Evolutionary conservation across 192 early-diverging fungal species (phyloP).

Genomic region (Linnemannia elongata): DNA sequence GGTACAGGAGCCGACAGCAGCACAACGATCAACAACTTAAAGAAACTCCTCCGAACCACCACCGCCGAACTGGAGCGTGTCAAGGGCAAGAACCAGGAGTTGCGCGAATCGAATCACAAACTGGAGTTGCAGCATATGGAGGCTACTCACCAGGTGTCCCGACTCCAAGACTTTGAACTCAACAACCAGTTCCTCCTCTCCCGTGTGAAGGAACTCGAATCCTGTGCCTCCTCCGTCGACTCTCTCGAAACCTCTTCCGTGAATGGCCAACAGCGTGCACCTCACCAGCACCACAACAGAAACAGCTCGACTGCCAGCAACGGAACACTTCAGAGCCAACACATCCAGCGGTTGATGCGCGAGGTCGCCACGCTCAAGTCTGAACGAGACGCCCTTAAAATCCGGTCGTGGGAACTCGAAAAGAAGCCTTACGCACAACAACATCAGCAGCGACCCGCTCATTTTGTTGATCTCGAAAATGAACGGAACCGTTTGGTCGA

Average conservation of each 20-base stretch:
- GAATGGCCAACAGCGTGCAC: conserved; percentile 16
- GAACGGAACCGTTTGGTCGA: conserved; percentile 52
- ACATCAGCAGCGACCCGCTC: conserved; percentile 29
- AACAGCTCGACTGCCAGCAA: conserved; percentile 13
- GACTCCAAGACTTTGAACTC: conserved; percentile 45
- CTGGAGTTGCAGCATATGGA: conserved; percentile 42
- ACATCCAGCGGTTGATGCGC: conserved; percentile 35
- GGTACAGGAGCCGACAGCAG: background rate
- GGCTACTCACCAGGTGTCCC: conserved; percentile 34
- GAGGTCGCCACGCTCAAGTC: conserved; percentile 35
- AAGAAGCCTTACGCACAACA: conserved; percentile 42
- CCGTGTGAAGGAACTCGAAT: conserved; percentile 46
- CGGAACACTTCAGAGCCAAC: conserved; percentile 18
- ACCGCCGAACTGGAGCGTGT: conserved; percentile 34
- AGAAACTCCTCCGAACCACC: conserved; percentile 26
- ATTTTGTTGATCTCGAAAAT: conserved; percentile 50
- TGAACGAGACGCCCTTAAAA: conserved; percentile 51
- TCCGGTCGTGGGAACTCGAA: conserved; percentile 45
- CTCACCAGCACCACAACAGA: conserved; percentile 23
- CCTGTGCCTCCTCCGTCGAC: conserved; percentile 38
- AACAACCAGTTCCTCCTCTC: conserved; percentile 46
- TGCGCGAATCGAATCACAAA: conserved; percentile 43
- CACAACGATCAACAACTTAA: conserved; percentile 17
- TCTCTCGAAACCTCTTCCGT: conserved; percentile 40
- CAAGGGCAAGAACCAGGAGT: conserved; percentile 48